Base-by-base conservation (phyloP, 2,329 filamentous ascomycete genomes). In the Talaromyces islandicus region DNA sequence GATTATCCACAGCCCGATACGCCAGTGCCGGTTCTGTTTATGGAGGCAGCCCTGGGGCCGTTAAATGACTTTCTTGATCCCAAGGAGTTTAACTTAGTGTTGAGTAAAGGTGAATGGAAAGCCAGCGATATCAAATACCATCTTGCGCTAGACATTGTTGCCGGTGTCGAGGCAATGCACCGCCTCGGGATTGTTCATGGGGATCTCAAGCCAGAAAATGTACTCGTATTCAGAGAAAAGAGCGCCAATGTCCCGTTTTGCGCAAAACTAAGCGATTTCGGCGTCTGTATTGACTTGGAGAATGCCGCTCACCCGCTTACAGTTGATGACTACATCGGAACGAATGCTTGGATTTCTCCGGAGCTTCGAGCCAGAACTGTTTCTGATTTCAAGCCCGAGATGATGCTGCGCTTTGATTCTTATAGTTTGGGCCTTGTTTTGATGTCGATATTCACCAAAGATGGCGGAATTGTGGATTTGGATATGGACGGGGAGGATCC, bases 241-340 rank as follows among this genome's bases (percentile, higher is more conserved):
- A 64, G 52, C 54, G 60, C 64, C 4, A 66, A 63, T 10, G 63
- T 68, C 2, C 67, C 69, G 0, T 68, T 70, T 38, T 62, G 60
- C 17, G 69, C 63, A 46, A 71, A 71, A 54, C 46, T 71, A 27
- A 70, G 67, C 55, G 69, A 71, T 58, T 71, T 71, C 51, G 69
- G 69, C 1, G 68, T 71, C 19, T 71, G 67, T 51, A 32, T 70
- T 52, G 67, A 70, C 51, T 52, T 70, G 41, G 69, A 70, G 48
- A 55, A 62, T 19, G 50, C 64, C 5, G 63, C 64, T 14, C 58
- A 53, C 14, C 62, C 57, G 46, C 63, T 70, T n/a, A 63, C 60
- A 1, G 52, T 65, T 10, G 63, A 61, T 48, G 68, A 70, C 54
- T 70, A 70, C 51, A 61, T 63, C 19, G 68, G 68, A 0, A 70